Base-by-base conservation (phyloP, 2,329 filamentous ascomycete species). In the Fusarium sp. region DNA sequence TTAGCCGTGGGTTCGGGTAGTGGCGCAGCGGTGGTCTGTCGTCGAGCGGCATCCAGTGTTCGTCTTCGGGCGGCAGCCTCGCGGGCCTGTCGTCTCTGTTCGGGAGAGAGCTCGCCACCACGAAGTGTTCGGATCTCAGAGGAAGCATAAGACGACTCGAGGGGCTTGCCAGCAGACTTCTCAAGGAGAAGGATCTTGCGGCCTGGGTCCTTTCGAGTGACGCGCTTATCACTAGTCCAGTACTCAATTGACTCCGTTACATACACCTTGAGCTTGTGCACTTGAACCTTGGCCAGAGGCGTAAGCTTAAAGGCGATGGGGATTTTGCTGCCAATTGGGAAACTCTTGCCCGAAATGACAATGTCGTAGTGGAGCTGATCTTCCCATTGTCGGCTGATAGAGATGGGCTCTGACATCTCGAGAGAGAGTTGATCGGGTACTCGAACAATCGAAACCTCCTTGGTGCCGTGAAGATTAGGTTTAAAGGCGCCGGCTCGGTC, bases 351-450 rank as follows among this genome's bases (percentile, higher is more conserved):
- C 2, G 95, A 98, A 64, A 98, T 97, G 81, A 98, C 92, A 76
- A 98, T 98, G 79, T 98, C 95, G 84, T 98, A 98, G 79, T 97
- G 95, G 35, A 98, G 87, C 80, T 98, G 95, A 76, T 98, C 95
- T 81, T 98, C 95, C 95, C 95, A 98, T 72, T 94, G 95, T 23
- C 95, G 89, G 74, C 94, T 96, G 79, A 98, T 98, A 13, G 95
- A 96, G 78, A 98, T 98, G 4, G 95, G 95, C 80, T 98, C 95
- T 30, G 95, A 93, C 82, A 95, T 95, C 82, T 98, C 95, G 27
- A 98, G 86, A 0, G 95, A 98, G 54, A 95, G 90, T 83, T 97
- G 95, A 58, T 96, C 91, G 0, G 95, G 95, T 5, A 97, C 92
- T 52, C 95, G 92, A 63, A 98, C 94, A 57, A 98, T 91, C 10